phyloP scores from a whole-genome alignment of 371 early-diverging fungal genomes.

The Caulochytrium protostelioides region DNA sequence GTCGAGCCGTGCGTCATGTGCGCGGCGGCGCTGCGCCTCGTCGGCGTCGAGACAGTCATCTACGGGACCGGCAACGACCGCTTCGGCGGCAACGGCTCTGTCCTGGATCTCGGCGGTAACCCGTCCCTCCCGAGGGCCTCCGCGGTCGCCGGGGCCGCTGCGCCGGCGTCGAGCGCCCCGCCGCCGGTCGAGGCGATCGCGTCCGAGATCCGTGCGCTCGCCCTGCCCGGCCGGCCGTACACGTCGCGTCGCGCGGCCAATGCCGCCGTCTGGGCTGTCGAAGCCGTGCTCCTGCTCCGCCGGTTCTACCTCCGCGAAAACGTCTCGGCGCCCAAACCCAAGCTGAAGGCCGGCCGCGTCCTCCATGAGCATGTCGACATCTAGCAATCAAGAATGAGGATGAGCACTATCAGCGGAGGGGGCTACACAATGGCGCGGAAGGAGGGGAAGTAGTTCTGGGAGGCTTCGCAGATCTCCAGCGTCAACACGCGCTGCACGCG shows the following conservation, averaged over 20 bases:
- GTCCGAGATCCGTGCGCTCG: not conserved
- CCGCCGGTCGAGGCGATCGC: not conserved
- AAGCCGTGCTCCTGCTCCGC: slow-evolving; percentile 64
- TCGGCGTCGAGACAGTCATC: slow-evolving; percentile 50
- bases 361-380: too few species aligned
- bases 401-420: too few species aligned
- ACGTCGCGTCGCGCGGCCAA: slow-evolving; percentile 31
- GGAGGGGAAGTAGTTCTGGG: too few species aligned
- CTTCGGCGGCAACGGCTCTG: slow-evolving; percentile 88
- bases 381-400: too few species aligned
- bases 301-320: slow-evolving; percentile 83
- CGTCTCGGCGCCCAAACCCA: too few species aligned
- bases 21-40: slow-evolving; percentile 63
- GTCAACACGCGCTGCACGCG: slow-evolving; percentile 8
- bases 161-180: not conserved
- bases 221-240: slow-evolving; percentile 1
- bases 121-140: not conserved
- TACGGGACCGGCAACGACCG: slow-evolving; percentile 83
- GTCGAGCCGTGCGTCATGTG: slow-evolving; percentile 99
- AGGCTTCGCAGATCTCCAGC: slow-evolving; percentile 6
- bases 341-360: too few species aligned
- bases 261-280: slow-evolving; percentile 49
- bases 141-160: not conserved
- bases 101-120: slow-evolving; percentile 21
- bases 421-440: too few species aligned